These are phyloP conservation scores for Fusarium verticillioides DNA, from an alignment of 2,329 filamentous ascomycete species.

Conservation along the genomic window DNA sequence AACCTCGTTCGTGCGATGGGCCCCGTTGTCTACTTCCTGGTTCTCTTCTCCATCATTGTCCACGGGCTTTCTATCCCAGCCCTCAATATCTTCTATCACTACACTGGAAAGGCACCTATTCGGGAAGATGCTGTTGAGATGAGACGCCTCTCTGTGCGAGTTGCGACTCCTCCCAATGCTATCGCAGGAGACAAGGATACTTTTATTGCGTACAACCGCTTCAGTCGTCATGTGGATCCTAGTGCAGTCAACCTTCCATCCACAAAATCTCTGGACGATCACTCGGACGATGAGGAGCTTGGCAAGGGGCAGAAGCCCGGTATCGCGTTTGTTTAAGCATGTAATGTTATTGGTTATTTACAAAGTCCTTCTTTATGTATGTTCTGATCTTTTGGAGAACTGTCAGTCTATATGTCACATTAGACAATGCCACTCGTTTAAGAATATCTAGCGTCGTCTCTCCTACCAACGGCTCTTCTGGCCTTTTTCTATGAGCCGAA, in stretches of 20 bases:
- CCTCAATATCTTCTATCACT: constrained; percentile 18
- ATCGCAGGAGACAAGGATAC: neutral
- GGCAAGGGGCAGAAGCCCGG: neutral
- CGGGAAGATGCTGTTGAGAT: constrained; percentile 32
- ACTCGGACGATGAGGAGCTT: neutral
- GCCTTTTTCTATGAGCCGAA: neutral
- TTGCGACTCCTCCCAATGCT: neutral
- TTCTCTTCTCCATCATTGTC: constrained; percentile 42
- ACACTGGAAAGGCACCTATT: constrained; percentile 51
- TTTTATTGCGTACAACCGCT: constrained; percentile 18
- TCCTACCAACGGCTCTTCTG: neutral
- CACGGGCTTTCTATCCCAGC: constrained; percentile 58
- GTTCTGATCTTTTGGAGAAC: neutral
- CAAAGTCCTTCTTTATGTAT: neutral
- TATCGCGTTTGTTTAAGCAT: neutral
- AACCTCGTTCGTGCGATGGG: constrained; percentile 52
- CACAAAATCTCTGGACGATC: neutral
- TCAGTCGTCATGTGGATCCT: neutral
- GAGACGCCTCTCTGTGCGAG: neutral
- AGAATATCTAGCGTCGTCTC: neutral
- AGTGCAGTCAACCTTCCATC: neutral
- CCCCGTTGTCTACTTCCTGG: constrained; percentile 56
- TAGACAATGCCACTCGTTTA: neutral
- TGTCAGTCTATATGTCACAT: neutral
- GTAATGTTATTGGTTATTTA: neutral